Conservation (phyloP, 768 basidiomycete genomes). For the Leccinum incarnatum region DNA sequence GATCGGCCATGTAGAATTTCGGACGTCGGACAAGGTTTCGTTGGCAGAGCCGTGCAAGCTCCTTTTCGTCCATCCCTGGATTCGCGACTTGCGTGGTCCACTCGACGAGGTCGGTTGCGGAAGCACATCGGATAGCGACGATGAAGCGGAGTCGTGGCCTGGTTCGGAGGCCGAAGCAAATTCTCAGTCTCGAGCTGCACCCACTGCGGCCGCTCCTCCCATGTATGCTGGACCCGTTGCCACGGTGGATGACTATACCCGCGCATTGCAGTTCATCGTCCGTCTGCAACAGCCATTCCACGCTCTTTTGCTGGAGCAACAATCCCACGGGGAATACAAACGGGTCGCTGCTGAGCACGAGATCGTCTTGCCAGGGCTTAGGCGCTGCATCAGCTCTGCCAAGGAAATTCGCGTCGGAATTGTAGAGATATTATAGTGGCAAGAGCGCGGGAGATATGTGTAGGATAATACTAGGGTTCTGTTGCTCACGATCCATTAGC, state of each 20-base stretch:
- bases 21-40: neutral
- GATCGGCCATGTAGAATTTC: neutral
- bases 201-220: neutral
- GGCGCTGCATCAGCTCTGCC: no score
- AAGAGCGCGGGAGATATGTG: no score
- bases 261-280: slow-evolving; percentile 6
- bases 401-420: no score
- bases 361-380: no score
- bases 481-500: no score
- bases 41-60: neutral
- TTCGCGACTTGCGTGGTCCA: slow-evolving; percentile 6
- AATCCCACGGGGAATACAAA: no score
- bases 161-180: neutral
- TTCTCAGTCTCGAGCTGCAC: neutral
- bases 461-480: no score
- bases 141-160: neutral
- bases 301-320: no score
- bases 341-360: no score
- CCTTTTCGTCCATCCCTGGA: slow-evolving; percentile 11
- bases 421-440: no score
- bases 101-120: neutral
- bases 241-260: neutral
- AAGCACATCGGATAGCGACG: neutral
- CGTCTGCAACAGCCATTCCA: neutral
- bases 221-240: no score